Conservation (phyloP, 495 filamentous ascomycete species). For the Cenococcum geophilum region DNA sequence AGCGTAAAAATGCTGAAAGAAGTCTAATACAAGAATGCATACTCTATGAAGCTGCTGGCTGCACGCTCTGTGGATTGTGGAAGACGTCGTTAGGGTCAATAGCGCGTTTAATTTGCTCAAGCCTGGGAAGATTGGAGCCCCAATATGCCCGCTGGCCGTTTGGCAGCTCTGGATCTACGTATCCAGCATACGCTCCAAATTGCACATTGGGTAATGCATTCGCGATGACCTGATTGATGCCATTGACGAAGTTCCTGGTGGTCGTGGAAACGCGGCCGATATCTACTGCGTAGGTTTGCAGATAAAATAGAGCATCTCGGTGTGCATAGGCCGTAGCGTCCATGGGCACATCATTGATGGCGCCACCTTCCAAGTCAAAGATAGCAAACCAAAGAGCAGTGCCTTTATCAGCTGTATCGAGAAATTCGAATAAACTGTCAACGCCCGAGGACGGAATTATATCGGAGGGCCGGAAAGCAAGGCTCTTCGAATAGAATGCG, state of each 20-base stretch:
- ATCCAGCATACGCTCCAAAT: constrained; percentile 31
- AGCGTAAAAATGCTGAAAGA: background rate
- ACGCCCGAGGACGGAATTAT: constrained; percentile 38
- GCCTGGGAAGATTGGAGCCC: constrained; percentile 45
- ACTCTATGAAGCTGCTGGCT: constrained; percentile 22
- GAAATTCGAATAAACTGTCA: constrained; percentile 40
- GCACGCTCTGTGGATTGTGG: constrained; percentile 56
- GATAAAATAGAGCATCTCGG: constrained; percentile 45
- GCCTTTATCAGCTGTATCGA: constrained; percentile 45
- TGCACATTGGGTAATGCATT: constrained; percentile 21
- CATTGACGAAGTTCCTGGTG: constrained; percentile 40
- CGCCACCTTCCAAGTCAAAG: constrained; percentile 44
- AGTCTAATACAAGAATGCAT: background rate
- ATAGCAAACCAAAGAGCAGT: constrained; percentile 43
- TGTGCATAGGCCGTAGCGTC: constrained; percentile 45
- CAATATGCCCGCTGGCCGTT: constrained; percentile 41
- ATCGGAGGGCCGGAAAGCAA: constrained; percentile 47
- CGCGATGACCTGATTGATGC: constrained; percentile 41
- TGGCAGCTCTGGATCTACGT: constrained; percentile 31
- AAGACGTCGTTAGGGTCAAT: constrained; percentile 56
- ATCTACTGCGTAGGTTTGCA: constrained; percentile 43
- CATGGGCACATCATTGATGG: constrained; percentile 38
- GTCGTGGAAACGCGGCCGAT: constrained; percentile 41
- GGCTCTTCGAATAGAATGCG: constrained; percentile 45
- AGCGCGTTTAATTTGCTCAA: constrained; percentile 50